These are phyloP conservation scores for Chaetomiaceae sp. DNA, from an alignment of 2,329 filamentous ascomycete species.

Conservation along the genomic window DNA sequence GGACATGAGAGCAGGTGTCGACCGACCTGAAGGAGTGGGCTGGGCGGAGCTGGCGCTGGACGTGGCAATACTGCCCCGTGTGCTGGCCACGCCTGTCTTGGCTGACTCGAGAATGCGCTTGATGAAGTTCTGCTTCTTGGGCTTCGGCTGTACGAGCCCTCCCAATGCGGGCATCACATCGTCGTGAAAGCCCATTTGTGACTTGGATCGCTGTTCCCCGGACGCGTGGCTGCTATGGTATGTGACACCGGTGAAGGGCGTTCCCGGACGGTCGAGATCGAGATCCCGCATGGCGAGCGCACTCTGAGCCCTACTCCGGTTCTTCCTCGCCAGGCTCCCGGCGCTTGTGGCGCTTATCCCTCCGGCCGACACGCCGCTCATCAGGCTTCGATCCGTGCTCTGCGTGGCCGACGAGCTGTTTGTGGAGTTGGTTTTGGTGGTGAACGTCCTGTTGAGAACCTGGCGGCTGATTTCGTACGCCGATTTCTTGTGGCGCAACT, in stretches of 20 bases:
- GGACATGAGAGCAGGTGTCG: conserved; percentile 38
- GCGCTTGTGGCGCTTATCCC: conserved; percentile 93
- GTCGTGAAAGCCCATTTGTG: conserved; percentile 59
- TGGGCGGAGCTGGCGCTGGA: conserved; percentile 37
- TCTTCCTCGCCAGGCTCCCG: conserved; percentile 80
- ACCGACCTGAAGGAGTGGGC: conserved; percentile 38
- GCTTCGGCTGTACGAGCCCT: conserved; percentile 65
- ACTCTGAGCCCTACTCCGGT: conserved; percentile 55
- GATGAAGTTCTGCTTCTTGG: conserved; percentile 84
- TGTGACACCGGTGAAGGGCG: conserved; percentile 69
- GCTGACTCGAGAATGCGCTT: conserved; percentile 92
- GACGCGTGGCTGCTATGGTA: conserved; percentile 86
- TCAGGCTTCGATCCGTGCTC: conserved; percentile 76
- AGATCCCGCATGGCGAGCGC: conserved; percentile 55
- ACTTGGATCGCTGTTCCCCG: conserved; percentile 52
- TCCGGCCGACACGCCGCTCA: conserved; percentile 88
- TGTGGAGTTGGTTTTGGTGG: conserved; percentile 80
- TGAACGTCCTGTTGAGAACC: conserved; percentile 71
- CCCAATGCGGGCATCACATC: conserved; percentile 58
- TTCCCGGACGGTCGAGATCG: conserved; percentile 51
- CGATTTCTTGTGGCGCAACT: conserved; percentile 61
- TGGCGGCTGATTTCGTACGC: conserved; percentile 70
- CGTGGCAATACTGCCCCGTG: conserved; percentile 74
- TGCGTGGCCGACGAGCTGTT: conserved; percentile 66
- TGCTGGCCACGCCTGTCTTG: conserved; percentile 87